Conservation (phyloP, 2,329 filamentous ascomycete species). For the Didymella sp. region DNA sequence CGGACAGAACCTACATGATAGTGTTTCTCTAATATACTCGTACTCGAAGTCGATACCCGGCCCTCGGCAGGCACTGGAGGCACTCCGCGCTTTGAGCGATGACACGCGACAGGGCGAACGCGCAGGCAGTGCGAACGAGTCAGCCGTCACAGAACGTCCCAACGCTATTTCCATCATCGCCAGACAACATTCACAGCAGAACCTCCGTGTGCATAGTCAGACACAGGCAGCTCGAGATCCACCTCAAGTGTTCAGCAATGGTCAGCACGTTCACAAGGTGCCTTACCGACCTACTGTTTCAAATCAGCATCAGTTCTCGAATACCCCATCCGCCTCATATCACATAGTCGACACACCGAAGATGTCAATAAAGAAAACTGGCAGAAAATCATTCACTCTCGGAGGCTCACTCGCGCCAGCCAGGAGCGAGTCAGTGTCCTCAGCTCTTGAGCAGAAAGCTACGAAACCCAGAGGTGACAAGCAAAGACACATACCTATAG, state of each 20-base stretch:
- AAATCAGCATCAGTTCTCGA: slow-evolving; percentile 14
- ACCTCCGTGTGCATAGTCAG: slow-evolving; percentile 8
- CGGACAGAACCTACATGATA: slow-evolving; percentile 63
- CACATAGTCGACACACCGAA: slow-evolving; percentile 12
- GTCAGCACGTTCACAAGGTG: slow-evolving; percentile 40
- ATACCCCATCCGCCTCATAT: slow-evolving; percentile 2
- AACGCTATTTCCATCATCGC: slow-evolving; percentile 11
- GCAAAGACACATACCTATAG: slow-evolving; percentile 23
- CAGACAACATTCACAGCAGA: slow-evolving; percentile 23
- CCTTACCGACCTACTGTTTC: slow-evolving; percentile 26
- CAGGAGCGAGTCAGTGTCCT: not conserved
- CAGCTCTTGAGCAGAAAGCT: not conserved
- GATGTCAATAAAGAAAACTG: slow-evolving; percentile 25
- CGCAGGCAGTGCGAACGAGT: slow-evolving; percentile 20
- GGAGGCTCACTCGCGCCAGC: slow-evolving; percentile 8
- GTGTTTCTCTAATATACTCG: slow-evolving; percentile 43
- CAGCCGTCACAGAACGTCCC: slow-evolving; percentile 12
- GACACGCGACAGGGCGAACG: not conserved
- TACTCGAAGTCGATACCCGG: slow-evolving; percentile 44
- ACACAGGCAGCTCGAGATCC: slow-evolving; percentile 15
- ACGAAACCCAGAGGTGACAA: not conserved
- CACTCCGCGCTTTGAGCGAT: slow-evolving; percentile 23
- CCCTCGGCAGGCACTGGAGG: slow-evolving; percentile 31
- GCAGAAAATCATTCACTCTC: slow-evolving; percentile 32
- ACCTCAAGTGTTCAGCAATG: slow-evolving; percentile 31